Base-by-base conservation (phyloP, 2,329 filamentous ascomycete species). In the Sporothrix schenckii region DNA sequence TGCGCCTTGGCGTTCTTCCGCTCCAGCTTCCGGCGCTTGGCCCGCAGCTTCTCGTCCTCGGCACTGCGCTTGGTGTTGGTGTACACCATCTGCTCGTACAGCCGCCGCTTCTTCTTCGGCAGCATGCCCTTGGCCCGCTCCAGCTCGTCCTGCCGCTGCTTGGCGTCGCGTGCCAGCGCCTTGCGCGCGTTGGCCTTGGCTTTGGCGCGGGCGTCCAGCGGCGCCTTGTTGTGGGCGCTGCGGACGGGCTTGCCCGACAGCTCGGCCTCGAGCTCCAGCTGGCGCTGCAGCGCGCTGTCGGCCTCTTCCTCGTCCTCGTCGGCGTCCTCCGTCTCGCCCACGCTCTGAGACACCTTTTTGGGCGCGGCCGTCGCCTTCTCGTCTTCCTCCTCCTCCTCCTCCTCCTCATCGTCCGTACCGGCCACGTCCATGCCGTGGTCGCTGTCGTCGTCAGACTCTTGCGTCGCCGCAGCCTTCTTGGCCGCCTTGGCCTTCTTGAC, bases 61-160 rank as follows among this genome's bases (percentile, higher is more conserved):
- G 89, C 91, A 75, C 94, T 94, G 85, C 93, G 92, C 86, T 95
- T 94, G 82, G 91, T 94, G 81, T 97, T 97, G 73, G 89, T 93
- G 82, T 97, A 96, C 78, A 93, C 86, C 92, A 99, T 99, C 84
- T 97, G 95, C 85, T 98, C 95, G 75, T 94, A 91, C 77, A 97
- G 84, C 89, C 97, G 97, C 77, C 95, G 87, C 89, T 98, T 99
- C 88, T 96, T 95, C 81, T 96, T 92, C 80, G 91, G 92, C 85
- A 98, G 90, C 95, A 99, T 99, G 83, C 96, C 95, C 88, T 97
- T 97, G 79, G 92, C 91, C 73, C 94, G 87, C 80, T 97, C 93
- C 71, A 96, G 81, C 76, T 98, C 94, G 80, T 98, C 95, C 4
- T 91, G 89, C 78, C 95, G 92, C 77, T 89, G 86, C 72, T 88